Conservation (phyloP, 2,329 filamentous ascomycete genomes). For the Sporothrix phasma region DNA sequence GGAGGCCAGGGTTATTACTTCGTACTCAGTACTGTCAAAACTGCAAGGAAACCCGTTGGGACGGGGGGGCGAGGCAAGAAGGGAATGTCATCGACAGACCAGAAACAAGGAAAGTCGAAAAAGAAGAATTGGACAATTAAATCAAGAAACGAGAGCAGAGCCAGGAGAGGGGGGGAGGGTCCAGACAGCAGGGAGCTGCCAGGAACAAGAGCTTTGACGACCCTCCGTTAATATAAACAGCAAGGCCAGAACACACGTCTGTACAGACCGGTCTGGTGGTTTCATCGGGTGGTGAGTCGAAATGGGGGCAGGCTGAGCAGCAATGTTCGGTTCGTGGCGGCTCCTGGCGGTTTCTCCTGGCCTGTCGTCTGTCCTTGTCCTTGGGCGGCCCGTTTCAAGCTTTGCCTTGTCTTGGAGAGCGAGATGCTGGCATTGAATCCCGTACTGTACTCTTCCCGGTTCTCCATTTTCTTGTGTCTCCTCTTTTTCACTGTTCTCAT, state of each 20-base stretch:
- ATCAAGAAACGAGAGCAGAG: not conserved
- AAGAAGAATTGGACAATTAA: not conserved
- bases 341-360: not conserved
- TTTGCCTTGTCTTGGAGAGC: not conserved
- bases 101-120: not conserved
- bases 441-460: too few species aligned
- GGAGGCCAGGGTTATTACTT: not conserved
- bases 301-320: not conserved
- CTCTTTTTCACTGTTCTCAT: not conserved
- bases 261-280: not conserved
- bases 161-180: not conserved
- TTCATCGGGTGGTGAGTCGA: not conserved
- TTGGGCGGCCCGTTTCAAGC: slow-evolving; percentile 6
- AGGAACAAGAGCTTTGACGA: not conserved
- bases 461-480: not conserved
- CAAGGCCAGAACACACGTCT: not conserved
- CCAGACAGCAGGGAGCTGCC: not conserved
- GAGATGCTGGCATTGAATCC: not conserved
- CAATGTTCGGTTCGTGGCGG: not conserved
- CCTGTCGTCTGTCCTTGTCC: not conserved
- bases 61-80: not conserved
- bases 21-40: too few species aligned
- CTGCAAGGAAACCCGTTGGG: slow-evolving; percentile 7
- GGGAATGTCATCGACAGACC: not conserved
- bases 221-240: too few species aligned